Evolutionary conservation across 116 monocot genomes (phyloP).

Genomic region (Zostera marina): DNA sequence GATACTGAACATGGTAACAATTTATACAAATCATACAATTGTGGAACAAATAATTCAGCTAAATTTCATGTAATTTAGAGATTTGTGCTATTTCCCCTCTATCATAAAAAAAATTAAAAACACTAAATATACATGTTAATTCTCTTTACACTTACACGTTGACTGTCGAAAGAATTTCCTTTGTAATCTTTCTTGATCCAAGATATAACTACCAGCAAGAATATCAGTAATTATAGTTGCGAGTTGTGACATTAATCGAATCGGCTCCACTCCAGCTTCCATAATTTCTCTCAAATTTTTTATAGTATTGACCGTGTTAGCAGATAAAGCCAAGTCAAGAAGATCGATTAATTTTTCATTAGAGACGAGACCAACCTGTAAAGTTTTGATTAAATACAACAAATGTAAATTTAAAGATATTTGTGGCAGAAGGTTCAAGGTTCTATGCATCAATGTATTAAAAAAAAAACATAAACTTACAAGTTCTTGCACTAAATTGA

Average conservation of each 20-base stretch:
- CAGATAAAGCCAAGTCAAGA: conserved; percentile 86
- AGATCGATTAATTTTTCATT: conserved; percentile 92
- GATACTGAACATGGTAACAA: conserved; percentile 33
- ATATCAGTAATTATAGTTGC: conserved; percentile 97
- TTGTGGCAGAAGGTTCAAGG: too few relatives aligned
- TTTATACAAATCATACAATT: too few relatives aligned
- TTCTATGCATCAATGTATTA: too few relatives aligned
- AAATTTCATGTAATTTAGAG: too few relatives aligned
- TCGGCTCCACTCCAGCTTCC: conserved; percentile 79
- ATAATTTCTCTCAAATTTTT: conserved; percentile 81
- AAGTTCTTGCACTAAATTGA: conserved; percentile 84
- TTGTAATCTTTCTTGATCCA: conserved; percentile 41
- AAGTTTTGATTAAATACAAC: not conserved
- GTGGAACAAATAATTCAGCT: too few relatives aligned
- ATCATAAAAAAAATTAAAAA: not conserved
- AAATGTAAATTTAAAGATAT: not conserved
- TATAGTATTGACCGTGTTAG: conserved; percentile 84
- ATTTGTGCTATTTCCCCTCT: too few relatives aligned
- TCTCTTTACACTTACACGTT: conserved; percentile 35
- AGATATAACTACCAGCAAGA: conserved; percentile 77
- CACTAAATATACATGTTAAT: not conserved
- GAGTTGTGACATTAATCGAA: conserved; percentile 86
- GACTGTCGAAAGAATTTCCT: conserved; percentile 54
- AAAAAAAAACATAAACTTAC: not conserved
- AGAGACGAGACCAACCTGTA: conserved; percentile 77